Percentiles rank a stretch among this genome's conserved stretches.
These are phyloP conservation scores for Malus asiatica DNA, from an alignment of 306 rosid genomes.

Conservation along the genomic window DNA sequence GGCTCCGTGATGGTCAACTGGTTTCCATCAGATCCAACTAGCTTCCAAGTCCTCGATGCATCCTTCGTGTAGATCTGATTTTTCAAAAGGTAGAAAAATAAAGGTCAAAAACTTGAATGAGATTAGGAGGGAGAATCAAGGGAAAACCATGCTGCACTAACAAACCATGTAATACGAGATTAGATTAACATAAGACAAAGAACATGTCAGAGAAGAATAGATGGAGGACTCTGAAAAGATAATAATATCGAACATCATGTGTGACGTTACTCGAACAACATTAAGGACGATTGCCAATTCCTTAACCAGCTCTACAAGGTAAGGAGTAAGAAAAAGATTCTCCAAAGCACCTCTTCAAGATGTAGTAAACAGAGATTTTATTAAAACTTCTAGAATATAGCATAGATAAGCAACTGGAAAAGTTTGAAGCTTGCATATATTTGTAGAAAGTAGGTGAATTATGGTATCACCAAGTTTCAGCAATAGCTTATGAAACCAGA, in stretches of 20 bases:
- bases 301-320: background rate
- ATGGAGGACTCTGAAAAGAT: background rate
- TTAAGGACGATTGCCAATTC: background rate
- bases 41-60: conserved; percentile 80
- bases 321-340: background rate
- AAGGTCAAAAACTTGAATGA: background rate
- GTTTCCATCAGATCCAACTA: conserved; percentile 54
- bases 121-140: background rate
- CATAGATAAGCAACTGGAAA: background rate
- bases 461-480: background rate
- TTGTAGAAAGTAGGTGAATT: background rate
- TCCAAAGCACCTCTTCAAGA: background rate
- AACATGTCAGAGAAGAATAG: background rate
- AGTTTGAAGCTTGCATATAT: background rate
- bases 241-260: background rate
- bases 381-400: background rate
- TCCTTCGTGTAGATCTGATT: conserved; percentile 77
- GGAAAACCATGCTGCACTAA: background rate
- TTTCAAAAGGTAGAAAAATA: background rate
- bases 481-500: background rate
- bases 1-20: conserved; percentile 66
- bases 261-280: background rate
- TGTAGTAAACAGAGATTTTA: background rate
- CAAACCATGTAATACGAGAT: background rate
- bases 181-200: background rate